Evolutionary conservation across 73 alveolate species (phyloP).

Genomic region (Tetrahymena malaccensis): DNA sequence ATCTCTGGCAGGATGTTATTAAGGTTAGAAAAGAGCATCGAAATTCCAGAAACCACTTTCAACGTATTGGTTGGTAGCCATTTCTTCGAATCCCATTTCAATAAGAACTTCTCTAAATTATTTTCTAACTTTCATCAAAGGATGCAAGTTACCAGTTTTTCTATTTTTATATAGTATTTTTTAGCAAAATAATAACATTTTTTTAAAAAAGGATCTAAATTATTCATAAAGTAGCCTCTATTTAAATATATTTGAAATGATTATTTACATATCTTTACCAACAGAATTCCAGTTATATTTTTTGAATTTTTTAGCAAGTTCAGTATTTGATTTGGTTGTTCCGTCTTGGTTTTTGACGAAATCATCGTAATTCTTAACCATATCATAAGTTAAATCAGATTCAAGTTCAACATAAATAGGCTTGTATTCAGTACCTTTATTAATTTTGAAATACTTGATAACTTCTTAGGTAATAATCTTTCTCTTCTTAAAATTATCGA

Average conservation of each 20-base stretch:
- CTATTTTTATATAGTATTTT: not conserved
- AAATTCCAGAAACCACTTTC: conserved; percentile 99
- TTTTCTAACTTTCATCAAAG: conserved; percentile 92
- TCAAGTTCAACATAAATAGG: not conserved
- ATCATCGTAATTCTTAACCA: not conserved
- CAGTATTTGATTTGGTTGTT: not conserved
- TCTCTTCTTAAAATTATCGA: conserved; percentile 5
- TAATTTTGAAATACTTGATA: not conserved
- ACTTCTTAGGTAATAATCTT: not conserved
- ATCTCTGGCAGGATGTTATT: conserved; percentile 99
- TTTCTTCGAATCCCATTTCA: conserved; percentile 99
- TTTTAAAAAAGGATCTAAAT: too few relatives aligned
- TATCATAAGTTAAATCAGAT: conserved; percentile 17
- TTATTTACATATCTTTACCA: conserved; percentile 57
- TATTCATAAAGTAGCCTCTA: too few relatives aligned
- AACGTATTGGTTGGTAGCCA: conserved; percentile 99
- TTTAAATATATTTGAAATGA: conserved; percentile 4
- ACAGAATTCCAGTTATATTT: conserved; percentile 73
- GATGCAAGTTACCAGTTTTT: conserved; percentile 91
- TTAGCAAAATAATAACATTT: not conserved
- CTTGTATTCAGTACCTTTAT: conserved; percentile 15
- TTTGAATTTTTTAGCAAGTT: conserved; percentile 54
- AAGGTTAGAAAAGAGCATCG: conserved; percentile 99
- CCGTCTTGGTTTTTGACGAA: not conserved
- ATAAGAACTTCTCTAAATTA: conserved; percentile 93